Conservation (phyloP, 1,284 basidiomycete species). For the Moesziomyces parantarcticus region DNA sequence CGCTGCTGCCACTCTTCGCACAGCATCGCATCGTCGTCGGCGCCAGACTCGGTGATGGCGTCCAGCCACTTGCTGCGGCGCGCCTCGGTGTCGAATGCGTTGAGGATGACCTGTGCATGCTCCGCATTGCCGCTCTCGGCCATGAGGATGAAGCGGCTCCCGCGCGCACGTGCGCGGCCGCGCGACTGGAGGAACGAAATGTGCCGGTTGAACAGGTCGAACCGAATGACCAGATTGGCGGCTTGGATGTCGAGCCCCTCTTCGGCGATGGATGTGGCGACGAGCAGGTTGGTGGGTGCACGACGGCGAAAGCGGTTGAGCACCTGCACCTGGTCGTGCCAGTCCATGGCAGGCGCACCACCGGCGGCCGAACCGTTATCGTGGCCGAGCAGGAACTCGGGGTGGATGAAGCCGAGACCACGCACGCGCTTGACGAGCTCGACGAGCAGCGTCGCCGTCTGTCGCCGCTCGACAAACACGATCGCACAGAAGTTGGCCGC, state of each 20-base stretch:
- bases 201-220: conserved; percentile 54
- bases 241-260: conserved; percentile 58
- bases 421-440: conserved; percentile 48
- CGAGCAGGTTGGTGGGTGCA: conserved; percentile 50
- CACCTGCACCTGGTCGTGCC: conserved; percentile 49
- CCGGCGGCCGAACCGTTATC: conserved; percentile 19
- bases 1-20: conserved; percentile 23
- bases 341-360: conserved; percentile 40
- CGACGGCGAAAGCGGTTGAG: conserved; percentile 47
- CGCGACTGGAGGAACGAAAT: conserved; percentile 54
- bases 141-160: conserved; percentile 47
- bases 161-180: conserved; percentile 42
- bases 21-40: conserved; percentile 10
- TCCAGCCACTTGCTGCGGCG: conserved; percentile 37
- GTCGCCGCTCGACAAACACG: conserved; percentile 53
- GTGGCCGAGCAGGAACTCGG: conserved; percentile 51
- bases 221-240: conserved; percentile 56
- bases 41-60: conserved; percentile 12
- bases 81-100: conserved; percentile 29
- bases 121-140: conserved; percentile 33
- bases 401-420: conserved; percentile 40
- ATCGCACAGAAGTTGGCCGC: conserved; percentile 46
- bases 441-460: conserved; percentile 47
- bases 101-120: conserved; percentile 20
- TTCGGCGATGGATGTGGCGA: conserved; percentile 57